Base-by-base conservation (phyloP, 768 basidiomycete species). In the Xerocomellus intermedius region DNA sequence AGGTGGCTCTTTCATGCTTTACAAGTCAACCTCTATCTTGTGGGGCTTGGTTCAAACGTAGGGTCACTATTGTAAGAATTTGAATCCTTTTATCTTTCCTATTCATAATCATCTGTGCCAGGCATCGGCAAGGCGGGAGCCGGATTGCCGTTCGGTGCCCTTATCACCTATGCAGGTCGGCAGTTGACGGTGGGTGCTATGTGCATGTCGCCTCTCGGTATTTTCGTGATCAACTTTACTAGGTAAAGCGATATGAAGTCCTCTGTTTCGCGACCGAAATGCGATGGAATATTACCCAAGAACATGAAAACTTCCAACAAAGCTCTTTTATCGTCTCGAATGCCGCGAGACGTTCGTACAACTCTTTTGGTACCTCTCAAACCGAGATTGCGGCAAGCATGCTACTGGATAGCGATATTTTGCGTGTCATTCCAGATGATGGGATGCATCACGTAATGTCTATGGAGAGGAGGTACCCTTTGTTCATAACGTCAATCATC, bases 171-270 rank as follows among this genome's bases (percentile, higher is more conserved):
- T 6, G 58, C 33, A 7, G 56, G 58, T 24, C 59, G 55, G 42
- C 64, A 69, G 35, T 42, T 70, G 47, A 70, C 62, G 12, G 67
- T 70, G 30, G 52, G 61, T 55, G 6, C 9, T 13, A 0, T 12
- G 21, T 26, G 5, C 32, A 8, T 37, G 5, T 48, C n/a, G 1
- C 10, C 13, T 35, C 19, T 38, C 33, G 17, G 22, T 39, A 14
- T 2, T 41, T n/a, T 39, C 37, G 37, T 45, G 33, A 44, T 35
- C 22, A 32, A 35, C 14, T 48, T n/a, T 35, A 16, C 30, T 32
- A 69, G 67, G 62, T 64, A 21, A 64, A 61, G 30, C 59, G 42
- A 2, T 69, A 70, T 52, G 69, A 70, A 43, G 61, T 69, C 35
- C 67, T 69, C 41, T 71, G 67, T 43, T 70, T 68, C 19, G 69